Base-by-base conservation (phyloP, 2,329 filamentous ascomycete species). In the Keithomyces neogunnii region DNA sequence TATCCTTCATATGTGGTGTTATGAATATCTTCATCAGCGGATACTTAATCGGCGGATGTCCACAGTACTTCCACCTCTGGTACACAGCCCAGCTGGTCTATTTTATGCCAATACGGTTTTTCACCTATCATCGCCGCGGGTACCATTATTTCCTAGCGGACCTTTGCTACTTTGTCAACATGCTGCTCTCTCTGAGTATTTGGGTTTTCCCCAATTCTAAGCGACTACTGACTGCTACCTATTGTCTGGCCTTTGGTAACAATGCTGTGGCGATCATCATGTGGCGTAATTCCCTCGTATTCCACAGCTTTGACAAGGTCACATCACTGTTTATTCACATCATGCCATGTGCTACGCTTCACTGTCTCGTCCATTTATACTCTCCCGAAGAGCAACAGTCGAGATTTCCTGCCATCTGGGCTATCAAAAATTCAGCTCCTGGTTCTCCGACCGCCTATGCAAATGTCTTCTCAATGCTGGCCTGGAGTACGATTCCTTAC, bases 321-420 rank as follows among this genome's bases (percentile, higher is more conserved):
- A 95, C 91, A 10, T 93, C 89, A 65, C 78, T 99, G n/a, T 99
- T 99, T 72, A 96, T 99, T 60, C 93, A 99, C 69, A 95, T 99
- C 62, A 99, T 99, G 92, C 93, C 93, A 1, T 96, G 91, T 58
- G 92, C 88, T 5, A 89, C 91, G 1, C 78, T 99, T 10, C 93
- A 99, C 69, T 95, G 89, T 64, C 77, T 99, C 11, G 88, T 96
- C 13, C 93, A 99, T 66, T 76, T 97, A 26, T 76, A 90, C 10
- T 70, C 86, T 0, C 69, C 80, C 1, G 81, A 82, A 28, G 66
- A 79, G 42, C 86, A 95, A 62, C 73, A 77, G 56, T 69, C 74
- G 30, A 81, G 84, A 26, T 97, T 95, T 65, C 91, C 92, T 1
- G 92, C 91, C 10, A 81, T 96, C 57, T 90, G 88, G 72, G 79